Base-by-base conservation (phyloP, 2,329 filamentous ascomycete species). In the Talaromyces rugulosus region DNA sequence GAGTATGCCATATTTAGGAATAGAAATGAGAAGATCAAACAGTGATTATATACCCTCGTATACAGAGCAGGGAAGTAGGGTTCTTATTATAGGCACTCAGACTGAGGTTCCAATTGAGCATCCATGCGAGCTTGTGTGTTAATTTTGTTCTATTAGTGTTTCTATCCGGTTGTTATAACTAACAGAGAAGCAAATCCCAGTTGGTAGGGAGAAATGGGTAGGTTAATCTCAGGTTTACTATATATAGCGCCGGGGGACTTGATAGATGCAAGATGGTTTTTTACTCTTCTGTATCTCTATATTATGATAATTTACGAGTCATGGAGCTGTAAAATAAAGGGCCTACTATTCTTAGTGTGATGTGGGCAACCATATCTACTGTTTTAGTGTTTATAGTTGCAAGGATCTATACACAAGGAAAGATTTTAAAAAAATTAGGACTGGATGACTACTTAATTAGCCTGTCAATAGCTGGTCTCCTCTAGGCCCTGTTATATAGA, bases 341-440 rank as follows among this genome's bases (percentile, higher is more conserved):
- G 3, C 73, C 75, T 0, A 64, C 63, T 53, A 74, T 77, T 50
- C 58, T 78, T 7, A 68, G 65, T 1, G 67, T 71, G 7, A 66
- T 72, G 34, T 74, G 71, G 67, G 62, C 67, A 2, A 65, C 78
- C 60, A 72, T 71, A 2, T 64, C 63, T 1, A 12, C 78, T 23
- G 71, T 68, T 4, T n/a, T 18, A 9, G 16, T 56, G 6, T 60
- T 60, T 31, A 14, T 60, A 6, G 50, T 12, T 5, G 50, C 51
- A n/a, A 51, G 58, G 36, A 18, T 60, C 11, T 60, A 30, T 56
- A 56, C 34, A 2, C 31, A 51, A 23, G 16, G n/a, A n/a, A 51
- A 47, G 18, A 44, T 60, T 11, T 27, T 60, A n/a, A 54, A 42
- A 23, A 54, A 18, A 16, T 5, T 56, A 11, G 58, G 51, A 14